phyloP scores from a whole-genome alignment of 768 basidiomycete species.

The Gloeostereum incarnatum region DNA sequence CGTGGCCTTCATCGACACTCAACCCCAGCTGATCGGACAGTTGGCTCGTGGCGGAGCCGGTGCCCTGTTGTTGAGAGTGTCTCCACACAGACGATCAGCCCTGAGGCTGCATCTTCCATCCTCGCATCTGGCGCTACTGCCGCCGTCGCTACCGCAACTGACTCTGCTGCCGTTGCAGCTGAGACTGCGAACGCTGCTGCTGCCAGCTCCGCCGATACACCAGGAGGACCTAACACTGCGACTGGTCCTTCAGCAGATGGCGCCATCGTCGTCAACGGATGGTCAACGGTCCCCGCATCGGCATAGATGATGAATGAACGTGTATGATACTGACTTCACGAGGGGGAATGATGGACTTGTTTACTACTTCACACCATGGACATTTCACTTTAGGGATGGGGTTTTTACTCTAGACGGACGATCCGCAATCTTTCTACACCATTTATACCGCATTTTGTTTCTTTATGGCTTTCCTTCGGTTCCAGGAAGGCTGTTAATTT shows the following conservation, averaged over 20 bases:
- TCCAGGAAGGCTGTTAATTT: neutral
- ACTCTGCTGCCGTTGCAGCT: constrained; percentile 13
- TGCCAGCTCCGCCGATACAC: constrained; percentile 12
- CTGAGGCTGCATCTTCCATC: constrained; percentile 26
- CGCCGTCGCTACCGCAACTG: constrained; percentile 8
- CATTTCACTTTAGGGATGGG: constrained; percentile 10
- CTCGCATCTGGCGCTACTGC: constrained; percentile 17
- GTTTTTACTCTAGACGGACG: constrained; percentile 3
- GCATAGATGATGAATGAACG: neutral
- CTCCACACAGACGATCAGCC: constrained; percentile 19
- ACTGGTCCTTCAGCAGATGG: constrained; percentile 34
- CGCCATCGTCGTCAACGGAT: constrained; percentile 35
- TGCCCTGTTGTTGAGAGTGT: constrained; percentile 12
- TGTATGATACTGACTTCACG: too few species aligned
- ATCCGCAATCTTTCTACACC: constrained; percentile 13
- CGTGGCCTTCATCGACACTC: constrained; percentile 55
- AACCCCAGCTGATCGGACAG: constrained; percentile 40
- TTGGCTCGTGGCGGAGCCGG: constrained; percentile 26
- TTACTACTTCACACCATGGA: constrained; percentile 4
- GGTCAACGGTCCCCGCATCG: constrained; percentile 16
- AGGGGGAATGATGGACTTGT: too few species aligned
- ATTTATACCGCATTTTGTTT: constrained; percentile 11
- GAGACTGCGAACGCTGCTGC: constrained; percentile 12
- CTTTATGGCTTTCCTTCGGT: constrained; percentile 1
- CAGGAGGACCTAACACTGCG: constrained; percentile 27